Conservation (phyloP, 163 green algal genomes). For the Coccomyxa subellipsoidea region DNA sequence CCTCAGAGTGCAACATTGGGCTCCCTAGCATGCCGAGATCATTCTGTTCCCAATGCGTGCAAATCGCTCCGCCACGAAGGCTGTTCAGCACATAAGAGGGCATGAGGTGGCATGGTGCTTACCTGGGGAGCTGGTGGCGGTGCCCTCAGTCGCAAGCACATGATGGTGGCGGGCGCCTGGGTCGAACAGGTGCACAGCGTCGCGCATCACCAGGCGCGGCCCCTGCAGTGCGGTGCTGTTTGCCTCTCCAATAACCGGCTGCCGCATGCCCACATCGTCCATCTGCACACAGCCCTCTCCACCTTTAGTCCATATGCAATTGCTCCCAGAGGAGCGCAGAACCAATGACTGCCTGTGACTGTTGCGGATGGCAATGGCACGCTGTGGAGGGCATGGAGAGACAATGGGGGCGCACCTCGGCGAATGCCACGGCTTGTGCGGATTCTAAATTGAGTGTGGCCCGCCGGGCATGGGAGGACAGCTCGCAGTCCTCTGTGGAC, state of each 20-base stretch:
- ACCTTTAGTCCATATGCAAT: too few species aligned
- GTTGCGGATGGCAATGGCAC: not conserved
- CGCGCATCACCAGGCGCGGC: slow-evolving; percentile 43
- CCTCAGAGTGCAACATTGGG: too few species aligned
- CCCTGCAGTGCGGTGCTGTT: not conserved
- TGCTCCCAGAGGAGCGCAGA: too few species aligned
- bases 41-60: too few species aligned
- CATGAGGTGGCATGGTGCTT: too few species aligned
- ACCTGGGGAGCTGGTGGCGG: slow-evolving; percentile 21
- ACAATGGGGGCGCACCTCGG: not conserved
- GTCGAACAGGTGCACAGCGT: slow-evolving; percentile 75
- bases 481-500: slow-evolving; percentile 49
- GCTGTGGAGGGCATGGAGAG: not conserved
- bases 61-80: too few species aligned
- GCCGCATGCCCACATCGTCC: not conserved
- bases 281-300: not conserved
- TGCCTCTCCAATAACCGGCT: not conserved
- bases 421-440: slow-evolving; percentile 9
- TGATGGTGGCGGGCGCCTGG: slow-evolving; percentile 61
- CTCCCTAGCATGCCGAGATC: too few species aligned
- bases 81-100: too few species aligned
- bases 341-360: too few species aligned
- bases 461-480: slow-evolving; percentile 57
- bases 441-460: slow-evolving; percentile 68
- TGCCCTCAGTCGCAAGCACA: slow-evolving; percentile 47